A percentile compares a stretch with the other conserved stretches of the same genome.
Evolutionary conservation across 169 alveolate genomes (phyloP).

Genomic region (Plasmodium fragile): DNA sequence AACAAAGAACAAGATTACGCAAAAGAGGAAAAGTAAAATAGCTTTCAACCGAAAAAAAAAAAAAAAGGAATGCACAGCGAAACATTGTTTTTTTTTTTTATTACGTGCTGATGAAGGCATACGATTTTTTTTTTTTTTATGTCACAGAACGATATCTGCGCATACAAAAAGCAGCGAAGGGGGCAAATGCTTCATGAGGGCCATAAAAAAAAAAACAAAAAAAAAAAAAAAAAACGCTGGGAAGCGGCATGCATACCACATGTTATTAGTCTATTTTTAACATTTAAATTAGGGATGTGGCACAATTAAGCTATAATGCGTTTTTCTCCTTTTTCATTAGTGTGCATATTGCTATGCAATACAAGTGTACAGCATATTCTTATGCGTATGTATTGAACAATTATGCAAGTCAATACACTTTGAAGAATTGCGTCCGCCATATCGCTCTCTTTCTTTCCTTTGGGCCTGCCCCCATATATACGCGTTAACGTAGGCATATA

Average conservation of each 20-base stretch:
- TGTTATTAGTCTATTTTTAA: slow-evolving; percentile 6
- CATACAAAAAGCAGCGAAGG: not conserved
- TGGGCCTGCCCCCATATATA: not conserved
- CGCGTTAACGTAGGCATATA: not conserved
- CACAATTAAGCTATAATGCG: not conserved
- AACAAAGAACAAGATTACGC: not conserved
- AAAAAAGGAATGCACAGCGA: not conserved
- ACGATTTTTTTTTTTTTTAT: not conserved
- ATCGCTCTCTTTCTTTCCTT: not conserved
- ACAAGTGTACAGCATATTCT: not conserved
- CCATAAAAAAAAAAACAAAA: slow-evolving; percentile 2
- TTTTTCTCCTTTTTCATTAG: slow-evolving; percentile 7
- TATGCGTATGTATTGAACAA: not conserved
- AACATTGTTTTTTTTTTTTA: slow-evolving; percentile 22
- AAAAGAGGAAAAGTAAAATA: not conserved
- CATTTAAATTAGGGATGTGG: not conserved
- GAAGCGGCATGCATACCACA: not conserved
- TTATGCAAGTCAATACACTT: not conserved
- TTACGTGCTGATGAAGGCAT: slow-evolving; percentile 4
- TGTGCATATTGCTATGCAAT: not conserved
- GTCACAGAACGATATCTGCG: not conserved
- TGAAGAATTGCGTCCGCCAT: not conserved
- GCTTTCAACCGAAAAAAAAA: slow-evolving; percentile 6
- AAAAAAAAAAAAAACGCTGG: not conserved
- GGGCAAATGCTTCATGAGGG: not conserved